These are phyloP conservation scores for Beauveria bassiana DNA, from an alignment of 2,329 filamentous ascomycete species.

Conservation along the genomic window DNA sequence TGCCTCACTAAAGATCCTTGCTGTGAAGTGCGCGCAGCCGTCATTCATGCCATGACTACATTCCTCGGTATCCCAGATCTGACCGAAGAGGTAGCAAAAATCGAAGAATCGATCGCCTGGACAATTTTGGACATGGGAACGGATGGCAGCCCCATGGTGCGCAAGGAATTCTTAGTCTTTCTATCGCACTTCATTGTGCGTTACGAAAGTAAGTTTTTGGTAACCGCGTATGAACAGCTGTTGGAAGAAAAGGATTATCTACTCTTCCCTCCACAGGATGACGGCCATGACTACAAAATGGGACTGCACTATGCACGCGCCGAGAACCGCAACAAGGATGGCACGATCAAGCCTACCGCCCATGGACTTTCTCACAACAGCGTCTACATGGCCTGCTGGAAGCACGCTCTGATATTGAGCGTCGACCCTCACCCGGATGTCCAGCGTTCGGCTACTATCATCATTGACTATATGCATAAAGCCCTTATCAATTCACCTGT, in stretches of 20 bases:
- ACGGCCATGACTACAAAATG: conserved; percentile 52
- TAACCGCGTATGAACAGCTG: conserved; percentile 86
- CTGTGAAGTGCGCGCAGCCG: conserved; percentile 86
- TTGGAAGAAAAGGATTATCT: conserved; percentile 72
- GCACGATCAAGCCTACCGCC: conserved; percentile 46
- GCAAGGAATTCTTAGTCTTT: conserved; percentile 88
- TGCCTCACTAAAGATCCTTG: conserved; percentile 76
- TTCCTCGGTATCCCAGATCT: conserved; percentile 91
- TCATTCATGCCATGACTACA: conserved; percentile 86
- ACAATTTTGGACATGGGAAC: conserved; percentile 85
- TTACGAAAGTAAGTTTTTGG: conserved; percentile 86
- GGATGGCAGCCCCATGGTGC: conserved; percentile 89
- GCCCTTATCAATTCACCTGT: conserved; percentile 71
- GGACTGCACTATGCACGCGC: conserved; percentile 53
- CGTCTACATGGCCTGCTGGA: conserved; percentile 90
- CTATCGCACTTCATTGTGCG: conserved; percentile 84
- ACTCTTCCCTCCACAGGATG: conserved; percentile 44
- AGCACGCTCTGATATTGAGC: conserved; percentile 80
- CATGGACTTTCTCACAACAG: conserved; percentile 72
- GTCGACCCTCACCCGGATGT: conserved; percentile 94
- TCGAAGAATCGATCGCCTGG: conserved; percentile 85
- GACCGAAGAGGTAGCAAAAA: conserved; percentile 81
- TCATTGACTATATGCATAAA: conserved; percentile 79
- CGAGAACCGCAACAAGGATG: conserved; percentile 48
- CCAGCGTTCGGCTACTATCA: conserved; percentile 72